Evolutionary conservation across 768 basidiomycete genomes (phyloP), one percentile per base, ranked within the genome.

Genomic region (Kwoniella sp.): DNA sequence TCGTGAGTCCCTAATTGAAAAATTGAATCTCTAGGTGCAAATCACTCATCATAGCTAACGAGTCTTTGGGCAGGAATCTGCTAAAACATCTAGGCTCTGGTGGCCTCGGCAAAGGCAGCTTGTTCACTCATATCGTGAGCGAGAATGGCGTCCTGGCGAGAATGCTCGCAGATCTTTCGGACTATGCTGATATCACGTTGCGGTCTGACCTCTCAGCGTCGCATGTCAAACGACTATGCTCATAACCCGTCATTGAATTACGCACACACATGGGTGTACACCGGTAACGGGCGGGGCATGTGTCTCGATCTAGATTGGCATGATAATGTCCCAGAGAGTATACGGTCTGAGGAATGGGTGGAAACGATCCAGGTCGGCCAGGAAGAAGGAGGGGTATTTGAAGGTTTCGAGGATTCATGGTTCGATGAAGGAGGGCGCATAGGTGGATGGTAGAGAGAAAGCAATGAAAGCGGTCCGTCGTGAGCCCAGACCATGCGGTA

Each of bases 21-120:
- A n/a, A n/a, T n/a, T n/a, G n/a, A n/a, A n/a, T n/a, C n/a, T n/a
- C n/a, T n/a, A n/a, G n/a, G n/a, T n/a, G n/a, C n/a, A n/a, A n/a
- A n/a, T n/a, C n/a, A n/a, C n/a, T n/a, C n/a, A n/a, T n/a, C 34
- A 34, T 34, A 34, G 13, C 13, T 34, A 13, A 34, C 34, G 34
- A 34, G 13, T 34, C 7, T 13, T 5, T 34, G 60, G 58, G 2
- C 59, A 78, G 78, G 12, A 83, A 83, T 61, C 70, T 82, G 47
- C 74, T 83, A 38, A 83, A 83, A 66, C 81, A 82, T 59, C 69
- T 77, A 29, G 66, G 68, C 17, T 68, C 58, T n/a, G 51, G 61
- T 38, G 68, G 70, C n/a, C 38, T 72, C 22, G 54, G 56, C 31
- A 57, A 61, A 38, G 72, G 74, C 22, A 66, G 58, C 23, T 58